phyloP scores from a whole-genome alignment of 345 rosid genomes.

The Durio zibethinus region DNA sequence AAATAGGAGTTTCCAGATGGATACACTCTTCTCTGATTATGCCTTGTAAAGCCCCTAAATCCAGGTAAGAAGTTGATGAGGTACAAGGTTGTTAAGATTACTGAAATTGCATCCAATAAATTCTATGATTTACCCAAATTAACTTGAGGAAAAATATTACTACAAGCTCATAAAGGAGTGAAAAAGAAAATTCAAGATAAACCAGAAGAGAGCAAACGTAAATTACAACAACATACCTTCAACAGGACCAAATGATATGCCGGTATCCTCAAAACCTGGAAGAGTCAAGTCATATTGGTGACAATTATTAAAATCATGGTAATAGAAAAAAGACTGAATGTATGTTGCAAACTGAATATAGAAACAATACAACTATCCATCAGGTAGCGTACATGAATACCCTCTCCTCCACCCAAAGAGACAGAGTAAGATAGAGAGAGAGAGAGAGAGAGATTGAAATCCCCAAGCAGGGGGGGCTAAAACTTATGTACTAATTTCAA shows the following conservation, averaged over 20 bases:
- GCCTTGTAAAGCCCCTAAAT: not conserved
- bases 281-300: conserved; percentile 17
- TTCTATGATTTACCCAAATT: not conserved
- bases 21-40: not conserved
- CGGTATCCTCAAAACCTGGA: conserved; percentile 88
- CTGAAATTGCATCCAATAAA: not conserved
- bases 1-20: not conserved
- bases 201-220: conserved; percentile 18
- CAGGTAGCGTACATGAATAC: not conserved
- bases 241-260: conserved; percentile 82
- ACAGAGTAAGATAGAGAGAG: not conserved
- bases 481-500: not conserved
- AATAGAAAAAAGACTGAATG: not conserved
- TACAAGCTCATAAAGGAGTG: conserved; percentile 12
- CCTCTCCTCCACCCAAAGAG: not conserved
- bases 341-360: not conserved
- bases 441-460: not conserved
- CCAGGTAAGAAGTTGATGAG: not conserved
- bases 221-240: conserved; percentile 57
- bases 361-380: not conserved
- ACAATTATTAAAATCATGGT: conserved; percentile 1
- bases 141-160: not conserved
- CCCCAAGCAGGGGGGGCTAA: not conserved
- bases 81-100: not conserved
- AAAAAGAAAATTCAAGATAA: conserved; percentile 18